Evolutionary conservation across 805 yeast genomes (phyloP), one percentile per base, ranked within the genome.

Genomic region (Candida incommunis): DNA sequence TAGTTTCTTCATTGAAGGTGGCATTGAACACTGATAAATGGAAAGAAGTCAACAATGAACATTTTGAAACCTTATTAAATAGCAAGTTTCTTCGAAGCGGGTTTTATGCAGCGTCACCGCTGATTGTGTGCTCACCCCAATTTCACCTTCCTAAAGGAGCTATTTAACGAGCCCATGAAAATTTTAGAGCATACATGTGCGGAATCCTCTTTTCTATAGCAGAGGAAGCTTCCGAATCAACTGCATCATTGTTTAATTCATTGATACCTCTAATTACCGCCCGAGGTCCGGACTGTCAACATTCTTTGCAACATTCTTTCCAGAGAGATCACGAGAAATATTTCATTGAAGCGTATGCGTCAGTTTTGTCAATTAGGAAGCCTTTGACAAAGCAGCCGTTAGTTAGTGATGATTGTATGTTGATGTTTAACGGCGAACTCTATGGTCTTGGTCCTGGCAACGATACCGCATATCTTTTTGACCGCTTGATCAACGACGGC

Each of bases 371-470:
- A 0, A 62, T 92, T 37, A 68, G 98, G 46, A 71, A 73, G 20
- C 97, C 97, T 0, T 74, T 83, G 53, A 77, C 84, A 0, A 51
- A 63, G 24, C 99, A 92, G 60, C 96, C 97, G 0, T 50, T 77
- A 2, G 51, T 47, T 2, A 50, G 50, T 5, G 53, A 46, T 9
- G 58, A 53, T 2, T 53, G 63, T 41, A 54, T 72, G 0, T 56
- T 94, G 5, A 95, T 86, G 56, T 90, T 82, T 63, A 92, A 94
- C 59, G 99, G 98, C 0, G 96, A 92, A 54, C 62, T 92, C 9
- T 92, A 92, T 60, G 80, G 80, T 50, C 51, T 59, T 27, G 43
- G 43, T 20, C 50, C 53, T 0, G 62, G 67, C 0, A 83, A 83
- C 57, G 96, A 88, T 60, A 78, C 94, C 0, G 59, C 2, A 81